Evolutionary conservation across 345 rosid species (phyloP).

Genomic region (Mangifera indica): DNA sequence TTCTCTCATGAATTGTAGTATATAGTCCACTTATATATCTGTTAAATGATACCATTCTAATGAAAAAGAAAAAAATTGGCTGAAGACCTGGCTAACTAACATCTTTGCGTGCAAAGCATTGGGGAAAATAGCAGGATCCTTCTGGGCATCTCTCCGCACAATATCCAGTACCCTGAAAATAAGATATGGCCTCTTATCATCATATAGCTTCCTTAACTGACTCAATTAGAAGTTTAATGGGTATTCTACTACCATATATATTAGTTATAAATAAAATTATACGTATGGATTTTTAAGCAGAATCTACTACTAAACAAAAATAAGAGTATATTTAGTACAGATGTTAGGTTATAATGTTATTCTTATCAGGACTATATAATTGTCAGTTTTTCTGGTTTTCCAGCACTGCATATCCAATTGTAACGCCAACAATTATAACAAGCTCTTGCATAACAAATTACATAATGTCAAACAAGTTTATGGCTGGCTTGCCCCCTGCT

Average conservation of each 20-base stretch:
- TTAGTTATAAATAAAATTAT: not conserved
- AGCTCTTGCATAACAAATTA: not conserved
- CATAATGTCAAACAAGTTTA: not conserved
- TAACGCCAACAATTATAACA: not conserved
- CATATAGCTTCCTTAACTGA: slow-evolving; percentile 1
- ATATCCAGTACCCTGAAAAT: slow-evolving; percentile 74
- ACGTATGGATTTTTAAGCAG: not conserved
- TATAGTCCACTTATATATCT: not conserved
- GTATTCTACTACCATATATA: slow-evolving; percentile 11
- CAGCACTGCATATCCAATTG: not conserved
- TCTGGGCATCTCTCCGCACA: slow-evolving; percentile 75
- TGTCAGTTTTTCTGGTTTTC: slow-evolving; percentile 8
- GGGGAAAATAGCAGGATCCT: slow-evolving; percentile 65
- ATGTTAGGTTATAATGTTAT: not conserved
- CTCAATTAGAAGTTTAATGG: not conserved
- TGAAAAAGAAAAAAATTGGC: not conserved
- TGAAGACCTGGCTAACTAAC: slow-evolving; percentile 65
- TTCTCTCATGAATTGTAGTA: not conserved
- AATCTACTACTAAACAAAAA: not conserved
- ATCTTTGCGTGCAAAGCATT: slow-evolving; percentile 68
- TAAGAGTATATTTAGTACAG: not conserved
- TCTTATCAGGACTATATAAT: not conserved
- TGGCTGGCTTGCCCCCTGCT: not conserved
- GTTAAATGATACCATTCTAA: not conserved
- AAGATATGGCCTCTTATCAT: slow-evolving; percentile 13